Base-by-base conservation (phyloP, 257 asterid genomes). In the Forsythia suspensa region DNA sequence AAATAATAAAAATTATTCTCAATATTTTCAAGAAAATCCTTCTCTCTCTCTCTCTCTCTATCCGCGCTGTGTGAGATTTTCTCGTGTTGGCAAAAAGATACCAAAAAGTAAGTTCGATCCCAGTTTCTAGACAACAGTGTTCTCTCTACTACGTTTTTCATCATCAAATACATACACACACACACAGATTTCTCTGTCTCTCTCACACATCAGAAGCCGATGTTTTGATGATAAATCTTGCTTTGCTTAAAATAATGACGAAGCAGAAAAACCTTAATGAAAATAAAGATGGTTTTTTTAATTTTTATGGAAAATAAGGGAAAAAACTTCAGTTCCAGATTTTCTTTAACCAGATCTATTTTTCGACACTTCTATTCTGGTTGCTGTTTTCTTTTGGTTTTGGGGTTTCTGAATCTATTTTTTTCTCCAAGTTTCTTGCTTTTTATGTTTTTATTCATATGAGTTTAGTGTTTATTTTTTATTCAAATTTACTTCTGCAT, bases 21-120 rank as follows among this genome's bases (percentile, higher is more conserved):
- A 51, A 51, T 15, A 51, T 51, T 51, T 51, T 51, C n/a, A 12
- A 51, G 59, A 51, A 51, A 51, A 51, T 51, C 59, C 5, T 18
- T 51, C 59, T 51, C 59, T 11, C 18, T 51, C 59, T 41, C 44
- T 8, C 44, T 41, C 44, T 8, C 44, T 41, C 51, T 43, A 5
- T 5, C 51, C 10, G 59, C 4, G 3, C 4, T 51, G 59, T 29
- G 34, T 29, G 34, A 29, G 34, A 52, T 82, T 21, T 4, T 66
- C 24, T 65, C n/a, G 44, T 18, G 65, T 61, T 38, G 20, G 40
- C 59, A 69, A 44, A 67, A 81, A 81, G 81, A 81, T 75, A 66
- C 83, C 79, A 81, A 81, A 73, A 78, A 81, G 84, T 77, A 61
- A 75, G 51, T 74, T 77, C 72, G 84, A 77, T 84, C 80, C 84